Conservation (phyloP, 1,284 basidiomycete species). For the Stygiomarasmius scandens region DNA sequence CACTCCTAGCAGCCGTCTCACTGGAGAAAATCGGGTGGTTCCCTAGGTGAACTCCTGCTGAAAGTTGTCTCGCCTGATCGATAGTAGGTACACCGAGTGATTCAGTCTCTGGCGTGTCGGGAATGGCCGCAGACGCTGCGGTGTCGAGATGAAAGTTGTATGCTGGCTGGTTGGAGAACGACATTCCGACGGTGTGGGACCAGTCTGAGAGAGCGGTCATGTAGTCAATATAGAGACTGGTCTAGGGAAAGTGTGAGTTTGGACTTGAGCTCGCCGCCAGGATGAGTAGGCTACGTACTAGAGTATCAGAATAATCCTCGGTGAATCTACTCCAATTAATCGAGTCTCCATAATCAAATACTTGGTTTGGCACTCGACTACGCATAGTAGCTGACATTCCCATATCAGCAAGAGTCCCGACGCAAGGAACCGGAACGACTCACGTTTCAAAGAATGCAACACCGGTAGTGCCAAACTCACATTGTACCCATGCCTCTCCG, state of each 20-base stretch:
- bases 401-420: background rate
- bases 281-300: conserved; percentile 9
- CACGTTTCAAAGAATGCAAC: conserved; percentile 11
- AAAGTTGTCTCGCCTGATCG: conserved; percentile 18
- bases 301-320: conserved; percentile 21
- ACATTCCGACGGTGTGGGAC: conserved; percentile 16
- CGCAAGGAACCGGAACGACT: background rate
- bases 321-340: conserved; percentile 13
- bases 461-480: conserved; percentile 18
- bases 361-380: conserved; percentile 6
- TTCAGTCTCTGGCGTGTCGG: conserved; percentile 19
- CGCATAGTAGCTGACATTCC: background rate
- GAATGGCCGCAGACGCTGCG: conserved; percentile 19
- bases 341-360: conserved; percentile 20
- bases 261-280: no score
- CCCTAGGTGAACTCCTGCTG: conserved; percentile 17
- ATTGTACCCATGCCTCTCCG: conserved; percentile 20
- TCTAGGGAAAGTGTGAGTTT: conserved; percentile 5
- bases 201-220: conserved; percentile 19
- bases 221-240: conserved; percentile 21
- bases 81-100: conserved; percentile 17
- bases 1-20: conserved; percentile 12
- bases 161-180: conserved; percentile 21
- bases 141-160: conserved; percentile 21
- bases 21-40: conserved; percentile 14